Evolutionary conservation across 2,329 filamentous ascomycete species (phyloP), one percentile per base, ranked within the genome.

Genomic region (Phialocephala sp.): DNA sequence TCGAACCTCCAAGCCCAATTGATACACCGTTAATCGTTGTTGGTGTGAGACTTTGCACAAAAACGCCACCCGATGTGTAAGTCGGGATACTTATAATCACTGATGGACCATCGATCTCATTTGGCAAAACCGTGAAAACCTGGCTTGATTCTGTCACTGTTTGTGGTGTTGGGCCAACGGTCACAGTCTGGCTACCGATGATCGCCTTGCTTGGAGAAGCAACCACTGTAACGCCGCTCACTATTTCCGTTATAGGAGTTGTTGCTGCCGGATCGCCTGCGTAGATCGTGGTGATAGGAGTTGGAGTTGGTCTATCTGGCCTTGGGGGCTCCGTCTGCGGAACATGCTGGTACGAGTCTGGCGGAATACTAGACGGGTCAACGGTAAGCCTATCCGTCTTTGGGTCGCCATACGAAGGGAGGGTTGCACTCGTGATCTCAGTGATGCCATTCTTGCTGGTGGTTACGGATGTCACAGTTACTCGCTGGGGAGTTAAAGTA

Each of bases 101-200:
- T 8, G 66, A 67, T 22, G 69, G 68, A 35, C 66, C 72, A 45
- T 72, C 64, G 8, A 76, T 65, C 54, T 72, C 64, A 36, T 69
- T 71, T 18, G 74, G 70, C 39, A 71, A 66, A 9, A 77, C 60
- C 3, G 72, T 72, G 41, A 75, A 75, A 8, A 67, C 66, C 55
- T 75, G 66, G 12, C 70, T 69, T 9, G 64, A 68, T 27, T 54
- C 67, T 4, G 72, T 72, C 22, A 76, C 59, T 6, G 63, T 66
- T 47, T 63, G 36, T 35, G 60, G 41, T n/a, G 56, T 54, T 9
- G 55, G 24, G 6, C 59, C 64, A 41, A 73, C 66, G 8, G 43
- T 37, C 11, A 74, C 62, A 12, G 68, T 72, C 37, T 73, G 68
- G 18, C 68, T 63, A 50, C 71, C 68, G 41, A 74, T 72, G 1